Evolutionary conservation across 768 basidiomycete species (phyloP), one percentile per base, ranked within the genome.

Genomic region (Aureoboletus auriporus): DNA sequence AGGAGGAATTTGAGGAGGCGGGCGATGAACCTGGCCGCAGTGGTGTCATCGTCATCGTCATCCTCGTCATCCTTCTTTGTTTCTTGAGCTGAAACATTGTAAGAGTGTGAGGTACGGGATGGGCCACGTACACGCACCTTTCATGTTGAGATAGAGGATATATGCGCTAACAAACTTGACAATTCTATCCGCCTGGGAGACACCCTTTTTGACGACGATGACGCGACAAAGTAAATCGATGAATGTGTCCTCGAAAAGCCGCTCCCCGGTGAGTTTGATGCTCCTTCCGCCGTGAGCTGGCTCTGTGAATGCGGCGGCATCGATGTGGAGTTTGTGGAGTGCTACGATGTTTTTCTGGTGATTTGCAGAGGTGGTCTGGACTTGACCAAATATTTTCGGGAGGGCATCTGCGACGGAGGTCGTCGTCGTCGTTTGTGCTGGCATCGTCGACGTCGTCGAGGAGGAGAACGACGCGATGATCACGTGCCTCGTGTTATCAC

Each of bases 301-400:
- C 51, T 84, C 74, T 3, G 71, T 79, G 55, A 74, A 70, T 12
- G 69, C 57, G 1, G 84, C 80, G 9, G 84, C 84, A 45, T 86
- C 75, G 5, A 68, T 47, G 48, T 94, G 91, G 36, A 94, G 67
- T 64, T 91, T 91, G 72, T 89, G 75, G 4, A 96, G 77, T 0
- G 83, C 81, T 36, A 91, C 84, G 43, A 84, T 72, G 68, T 96
- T 95, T 75, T 96, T 96, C 52, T 85, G 83, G 66, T 97, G 93
- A 64, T 90, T 93, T 8, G 88, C 82, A 12, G 75, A 66, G 0
- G 85, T 80, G 7, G 63, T 70, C 63, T 93, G 90, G 0, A 75
- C 87, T 68, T 95, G 88, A 27, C 87, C 81, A 52, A 94, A 89
- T 38, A 93, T 88, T 30, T 76, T 80, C 1, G 60, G 53, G 37